A percentile compares a stretch with the other conserved stretches of the same genome.
phyloP scores from a whole-genome alignment of 768 basidiomycete species.

The Lactifluus pinguis region DNA sequence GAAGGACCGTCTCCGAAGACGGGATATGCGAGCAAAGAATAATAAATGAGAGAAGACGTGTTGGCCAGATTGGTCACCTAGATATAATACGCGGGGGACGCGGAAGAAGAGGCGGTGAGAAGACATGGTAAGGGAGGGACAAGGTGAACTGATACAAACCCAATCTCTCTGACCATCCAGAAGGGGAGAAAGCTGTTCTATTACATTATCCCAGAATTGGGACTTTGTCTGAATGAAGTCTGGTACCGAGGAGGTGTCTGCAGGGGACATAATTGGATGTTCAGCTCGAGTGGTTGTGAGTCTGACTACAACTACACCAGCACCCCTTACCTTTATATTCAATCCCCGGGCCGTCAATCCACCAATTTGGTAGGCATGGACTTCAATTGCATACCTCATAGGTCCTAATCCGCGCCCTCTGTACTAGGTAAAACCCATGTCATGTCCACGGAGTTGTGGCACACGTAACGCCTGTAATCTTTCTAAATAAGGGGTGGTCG shows the following conservation, averaged over 20 bases:
- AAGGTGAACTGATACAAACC: constrained; percentile 35
- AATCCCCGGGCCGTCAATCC: no score
- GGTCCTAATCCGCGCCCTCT: no score
- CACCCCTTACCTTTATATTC: no score
- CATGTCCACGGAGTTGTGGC: no score
- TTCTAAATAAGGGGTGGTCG: neutral
- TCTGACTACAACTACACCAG: no score
- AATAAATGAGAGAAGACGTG: constrained; percentile 71
- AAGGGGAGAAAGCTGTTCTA: constrained; percentile 50
- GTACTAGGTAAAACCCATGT: no score
- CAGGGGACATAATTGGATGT: constrained; percentile 41
- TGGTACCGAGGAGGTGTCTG: constrained; percentile 71
- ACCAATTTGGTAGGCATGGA: no score
- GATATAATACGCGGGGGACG: neutral
- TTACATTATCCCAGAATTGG: constrained; percentile 75
- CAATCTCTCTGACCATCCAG: constrained; percentile 66
- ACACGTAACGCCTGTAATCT: no score
- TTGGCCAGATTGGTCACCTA: constrained; percentile 87
- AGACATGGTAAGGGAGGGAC: neutral
- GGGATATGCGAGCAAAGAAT: constrained; percentile 60
- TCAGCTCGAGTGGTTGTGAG: no score
- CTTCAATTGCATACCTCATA: no score
- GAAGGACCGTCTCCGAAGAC: constrained; percentile 56
- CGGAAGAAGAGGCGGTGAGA: neutral
- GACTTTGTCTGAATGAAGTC: constrained; percentile 57